These are phyloP conservation scores for Apiotrichum gracile DNA, from an alignment of 1,284 basidiomycete genomes.

Conservation along the genomic window DNA sequence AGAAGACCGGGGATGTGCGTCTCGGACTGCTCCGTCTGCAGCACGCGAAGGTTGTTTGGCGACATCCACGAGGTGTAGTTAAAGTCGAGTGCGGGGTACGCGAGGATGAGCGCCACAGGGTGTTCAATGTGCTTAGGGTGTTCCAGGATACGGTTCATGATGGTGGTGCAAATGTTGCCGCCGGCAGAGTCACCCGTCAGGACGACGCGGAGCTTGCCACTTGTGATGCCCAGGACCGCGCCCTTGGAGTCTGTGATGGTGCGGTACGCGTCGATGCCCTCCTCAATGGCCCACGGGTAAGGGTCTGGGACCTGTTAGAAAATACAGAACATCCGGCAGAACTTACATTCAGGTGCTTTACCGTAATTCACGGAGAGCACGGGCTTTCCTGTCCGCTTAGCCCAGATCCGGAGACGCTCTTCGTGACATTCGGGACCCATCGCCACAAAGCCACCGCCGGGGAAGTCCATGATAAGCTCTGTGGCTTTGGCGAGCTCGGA, in stretches of 20 bases:
- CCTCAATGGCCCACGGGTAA: conserved; percentile 91
- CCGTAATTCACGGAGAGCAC: conserved; percentile 88
- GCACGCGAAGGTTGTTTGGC: conserved; percentile 70
- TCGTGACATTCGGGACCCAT: conserved; percentile 95
- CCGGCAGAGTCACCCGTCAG: conserved; percentile 88
- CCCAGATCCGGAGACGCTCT: conserved; percentile 84
- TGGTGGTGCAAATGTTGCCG: conserved; percentile 72
- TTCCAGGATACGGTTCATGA: conserved; percentile 78
- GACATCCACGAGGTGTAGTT: conserved; percentile 99
- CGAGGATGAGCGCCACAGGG: conserved; percentile 74
- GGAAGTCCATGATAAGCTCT: conserved; percentile 83
- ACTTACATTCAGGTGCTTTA: conserved; percentile 89
- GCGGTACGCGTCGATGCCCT: conserved; percentile 84
- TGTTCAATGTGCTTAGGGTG: conserved; percentile 51
- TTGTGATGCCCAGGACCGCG: conserved; percentile 65
- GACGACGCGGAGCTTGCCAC: conserved; percentile 65
- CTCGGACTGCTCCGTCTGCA: conserved; percentile 74
- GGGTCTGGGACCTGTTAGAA: conserved; percentile 58
- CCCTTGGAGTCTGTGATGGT: conserved; percentile 75
- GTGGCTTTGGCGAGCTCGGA: conserved; percentile 61
- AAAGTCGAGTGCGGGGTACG: conserved; percentile 75
- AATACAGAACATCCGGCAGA: background rate
- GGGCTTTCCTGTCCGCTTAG: conserved; percentile 68
- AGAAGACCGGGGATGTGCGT: conserved; percentile 56
- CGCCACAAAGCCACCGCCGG: conserved; percentile 92